These are phyloP conservation scores for Aegilops umbellulata DNA, from an alignment of 176 grass and related monocot genomes.

Conservation along the genomic window DNA sequence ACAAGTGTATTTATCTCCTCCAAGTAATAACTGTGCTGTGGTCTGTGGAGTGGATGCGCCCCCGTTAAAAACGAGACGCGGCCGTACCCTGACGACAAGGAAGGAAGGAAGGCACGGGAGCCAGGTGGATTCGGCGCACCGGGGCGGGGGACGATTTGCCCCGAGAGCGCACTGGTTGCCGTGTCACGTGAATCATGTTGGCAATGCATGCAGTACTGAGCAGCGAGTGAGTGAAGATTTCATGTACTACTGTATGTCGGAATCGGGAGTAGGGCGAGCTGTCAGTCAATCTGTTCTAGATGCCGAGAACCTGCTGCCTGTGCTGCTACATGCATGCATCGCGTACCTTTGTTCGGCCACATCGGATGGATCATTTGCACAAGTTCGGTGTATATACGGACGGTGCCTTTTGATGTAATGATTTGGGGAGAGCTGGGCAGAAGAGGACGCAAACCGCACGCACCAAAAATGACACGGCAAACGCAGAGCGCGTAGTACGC, in stretches of 20 bases:
- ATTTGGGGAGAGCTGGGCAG: not conserved
- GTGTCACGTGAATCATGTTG: constrained; percentile 43
- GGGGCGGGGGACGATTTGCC: not conserved
- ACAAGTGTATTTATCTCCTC: too few relatives aligned
- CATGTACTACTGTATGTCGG: not conserved
- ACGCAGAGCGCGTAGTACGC: not conserved
- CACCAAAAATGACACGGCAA: not conserved
- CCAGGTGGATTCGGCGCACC: constrained; percentile 6
- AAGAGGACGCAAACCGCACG: not conserved
- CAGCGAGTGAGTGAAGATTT: not conserved
- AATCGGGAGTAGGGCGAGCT: not conserved
- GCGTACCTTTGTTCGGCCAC: not conserved
- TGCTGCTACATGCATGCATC: not conserved
- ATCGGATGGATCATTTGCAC: not conserved
- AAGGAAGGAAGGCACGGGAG: not conserved
- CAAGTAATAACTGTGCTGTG: too few relatives aligned
- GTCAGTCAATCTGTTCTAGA: not conserved
- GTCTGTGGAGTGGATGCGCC: not conserved
- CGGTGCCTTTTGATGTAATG: not conserved
- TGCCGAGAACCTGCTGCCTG: not conserved
- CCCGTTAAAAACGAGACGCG: not conserved
- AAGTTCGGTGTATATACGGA: not conserved
- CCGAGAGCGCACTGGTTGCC: not conserved
- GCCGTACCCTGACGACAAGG: not conserved
- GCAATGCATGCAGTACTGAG: not conserved